Conservation (phyloP, 345 rosid species). For the Ceriops tagal region DNA sequence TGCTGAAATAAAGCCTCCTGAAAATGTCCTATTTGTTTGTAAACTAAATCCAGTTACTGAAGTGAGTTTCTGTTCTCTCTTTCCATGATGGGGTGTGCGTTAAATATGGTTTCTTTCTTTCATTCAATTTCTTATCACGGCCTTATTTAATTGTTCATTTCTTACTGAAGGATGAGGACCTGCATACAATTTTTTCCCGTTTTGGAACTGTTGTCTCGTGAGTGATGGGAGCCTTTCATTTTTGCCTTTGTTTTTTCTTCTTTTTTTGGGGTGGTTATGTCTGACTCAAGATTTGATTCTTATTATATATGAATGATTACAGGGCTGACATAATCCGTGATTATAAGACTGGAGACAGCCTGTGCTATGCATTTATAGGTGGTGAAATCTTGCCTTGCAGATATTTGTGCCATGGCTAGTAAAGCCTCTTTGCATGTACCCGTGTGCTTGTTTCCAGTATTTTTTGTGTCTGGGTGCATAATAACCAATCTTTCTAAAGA, state of each 20-base stretch:
- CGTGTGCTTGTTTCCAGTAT: neutral
- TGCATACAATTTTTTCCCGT: constrained; percentile 91
- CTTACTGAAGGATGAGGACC: constrained; percentile 81
- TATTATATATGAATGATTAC: constrained; percentile 21
- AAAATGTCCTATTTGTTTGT: constrained; percentile 92
- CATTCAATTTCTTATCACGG: neutral
- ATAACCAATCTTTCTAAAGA: neutral
- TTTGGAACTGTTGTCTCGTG: constrained; percentile 87
- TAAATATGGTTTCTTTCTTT: neutral
- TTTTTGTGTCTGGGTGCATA: neutral
- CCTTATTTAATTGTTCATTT: neutral
- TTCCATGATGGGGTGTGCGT: neutral
- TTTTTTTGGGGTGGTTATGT: neutral
- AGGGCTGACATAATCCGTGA: constrained; percentile 95
- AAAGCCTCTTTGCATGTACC: neutral
- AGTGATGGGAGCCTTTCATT: constrained; percentile 21
- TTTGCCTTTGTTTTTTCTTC: constrained; percentile 1
- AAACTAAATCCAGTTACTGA: constrained; percentile 96
- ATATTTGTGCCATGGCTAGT: neutral
- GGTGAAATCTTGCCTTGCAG: constrained; percentile 21
- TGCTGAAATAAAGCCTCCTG: constrained; percentile 90
- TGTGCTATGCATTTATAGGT: constrained; percentile 96
- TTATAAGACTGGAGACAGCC: constrained; percentile 92
- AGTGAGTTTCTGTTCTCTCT: constrained; percentile 46
- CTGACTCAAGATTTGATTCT: constrained; percentile 9